Conservation (phyloP, 1,139 yeast genomes). For the Saccharomyces hybrid region DNA sequence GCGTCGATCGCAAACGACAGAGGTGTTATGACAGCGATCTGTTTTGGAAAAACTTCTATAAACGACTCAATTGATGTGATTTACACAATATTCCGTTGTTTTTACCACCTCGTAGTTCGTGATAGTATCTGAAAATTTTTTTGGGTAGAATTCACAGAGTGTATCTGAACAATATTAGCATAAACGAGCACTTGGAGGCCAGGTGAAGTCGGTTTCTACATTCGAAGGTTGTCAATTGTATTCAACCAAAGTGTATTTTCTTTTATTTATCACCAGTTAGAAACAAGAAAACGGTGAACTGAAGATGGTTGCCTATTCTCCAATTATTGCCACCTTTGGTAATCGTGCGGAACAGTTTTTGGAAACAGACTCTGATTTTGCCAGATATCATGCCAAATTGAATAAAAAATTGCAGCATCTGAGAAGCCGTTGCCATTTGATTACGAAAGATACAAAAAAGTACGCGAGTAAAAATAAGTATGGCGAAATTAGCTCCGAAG, state of each 20-base stretch:
- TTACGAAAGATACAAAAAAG: conserved; percentile 27
- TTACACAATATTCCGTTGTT: not conserved
- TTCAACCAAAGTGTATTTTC: not conserved
- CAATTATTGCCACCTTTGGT: conserved; percentile 30
- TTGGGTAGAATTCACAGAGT: not conserved
- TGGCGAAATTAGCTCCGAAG: conserved; percentile 17
- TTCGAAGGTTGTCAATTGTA: not conserved
- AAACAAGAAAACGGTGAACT: not conserved
- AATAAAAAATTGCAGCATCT: conserved; percentile 27
- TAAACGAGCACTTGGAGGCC: not conserved
- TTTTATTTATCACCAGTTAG: not conserved
- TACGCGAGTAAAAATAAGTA: conserved; percentile 25
- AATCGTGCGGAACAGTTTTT: conserved; percentile 27
- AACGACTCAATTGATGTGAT: not conserved
- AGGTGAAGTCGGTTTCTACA: not conserved
- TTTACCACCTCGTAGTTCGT: not conserved
- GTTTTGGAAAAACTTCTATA: not conserved
- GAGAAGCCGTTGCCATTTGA: conserved; percentile 27
- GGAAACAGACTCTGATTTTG: conserved; percentile 26
- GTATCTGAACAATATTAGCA: not conserved
- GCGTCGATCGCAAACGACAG: not conserved
- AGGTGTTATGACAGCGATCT: not conserved
- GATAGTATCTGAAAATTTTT: not conserved
- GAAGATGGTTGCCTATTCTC: conserved; percentile 24
- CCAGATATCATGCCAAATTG: conserved; percentile 28